Base-by-base conservation (phyloP, 179 eudicot species). In the Actinidia polygama region DNA sequence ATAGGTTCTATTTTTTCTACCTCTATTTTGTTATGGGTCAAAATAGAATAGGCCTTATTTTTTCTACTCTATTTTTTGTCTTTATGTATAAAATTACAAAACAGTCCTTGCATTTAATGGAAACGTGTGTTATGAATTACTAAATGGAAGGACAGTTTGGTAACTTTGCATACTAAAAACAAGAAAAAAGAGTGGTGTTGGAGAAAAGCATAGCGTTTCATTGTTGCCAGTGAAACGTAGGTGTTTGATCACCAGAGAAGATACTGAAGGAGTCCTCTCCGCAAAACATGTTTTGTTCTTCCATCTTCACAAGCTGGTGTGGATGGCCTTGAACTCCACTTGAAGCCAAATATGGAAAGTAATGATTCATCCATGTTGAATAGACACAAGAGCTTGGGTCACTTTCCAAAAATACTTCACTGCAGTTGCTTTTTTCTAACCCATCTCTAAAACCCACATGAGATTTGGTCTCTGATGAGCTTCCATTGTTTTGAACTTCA, bases 191-290 rank as follows among this genome's bases (percentile, higher is more conserved):
- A 40, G 44, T 3, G 44, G 1, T 40, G 44, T 40, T 40, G 3
- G 44, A 40, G 44, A 40, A 40, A 40, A 40, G 3, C 44, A 3
- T 2, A 40, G 44, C 44, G 4, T 40, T 36, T 57, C 71, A 12
- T 57, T 21, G 36, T 9, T n/a, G 46, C 54, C 85, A 88, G 80
- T 84, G 80, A 80, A 91, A 72, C 67, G 87, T 81, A 4, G 89
- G 88, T 62, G 88, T 77, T 85, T 86, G 87, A 91, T 91, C 93
- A 73, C 87, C 87, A 40, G 89, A 89, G 80, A 83, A 85, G 73
- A 91, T 81, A 79, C 81, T 86, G 81, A 84, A 58, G 36, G 85
- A 85, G 1, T 83, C 83, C 23, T 84, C 90, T 68, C 73, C 40
- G 68, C 72, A 16, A 55, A 80, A 86, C 67, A 87, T 81, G 24